These are phyloP conservation scores for Pelargonium citronellum DNA, from an alignment of 441 rosid species.

Conservation along the genomic window DNA sequence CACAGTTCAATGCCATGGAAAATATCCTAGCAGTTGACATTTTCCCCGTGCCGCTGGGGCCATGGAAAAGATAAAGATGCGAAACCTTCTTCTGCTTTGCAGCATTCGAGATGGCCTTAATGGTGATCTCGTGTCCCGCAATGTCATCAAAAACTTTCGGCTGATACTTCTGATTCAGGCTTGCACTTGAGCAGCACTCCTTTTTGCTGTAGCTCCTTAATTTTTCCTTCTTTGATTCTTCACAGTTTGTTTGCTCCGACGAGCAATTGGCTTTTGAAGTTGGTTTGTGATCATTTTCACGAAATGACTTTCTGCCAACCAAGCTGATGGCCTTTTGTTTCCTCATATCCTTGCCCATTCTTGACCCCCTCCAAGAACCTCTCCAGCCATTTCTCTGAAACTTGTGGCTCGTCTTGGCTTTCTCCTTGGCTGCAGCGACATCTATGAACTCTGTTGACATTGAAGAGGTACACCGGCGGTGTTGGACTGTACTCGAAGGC, in stretches of 20 bases:
- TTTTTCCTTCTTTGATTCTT: background rate
- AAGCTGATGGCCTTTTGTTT: background rate
- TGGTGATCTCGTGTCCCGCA: slow-evolving; percentile 19
- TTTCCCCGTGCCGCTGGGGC: slow-evolving; percentile 31
- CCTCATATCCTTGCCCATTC: slow-evolving; percentile 13
- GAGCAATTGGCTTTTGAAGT: background rate
- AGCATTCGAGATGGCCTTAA: slow-evolving; percentile 22
- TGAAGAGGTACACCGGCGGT: background rate
- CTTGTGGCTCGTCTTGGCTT: background rate
- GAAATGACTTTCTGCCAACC: background rate
- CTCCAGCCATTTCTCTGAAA: slow-evolving; percentile 16
- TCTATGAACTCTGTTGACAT: background rate
- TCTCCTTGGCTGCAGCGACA: background rate
- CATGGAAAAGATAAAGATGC: slow-evolving; percentile 26
- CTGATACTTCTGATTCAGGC: slow-evolving; percentile 24
- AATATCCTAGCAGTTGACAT: slow-evolving; percentile 22
- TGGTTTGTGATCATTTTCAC: background rate
- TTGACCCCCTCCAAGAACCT: slow-evolving; percentile 24
- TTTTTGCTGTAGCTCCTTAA: background rate
- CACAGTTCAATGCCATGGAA: slow-evolving; percentile 26
- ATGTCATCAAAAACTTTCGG: slow-evolving; percentile 26
- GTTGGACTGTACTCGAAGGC: background rate
- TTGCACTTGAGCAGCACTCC: slow-evolving; percentile 6
- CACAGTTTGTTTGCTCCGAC: background rate
- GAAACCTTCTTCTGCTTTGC: slow-evolving; percentile 21